These are phyloP conservation scores for Lodderomyces theae DNA, from an alignment of 1,139 yeast species.

Conservation along the genomic window DNA sequence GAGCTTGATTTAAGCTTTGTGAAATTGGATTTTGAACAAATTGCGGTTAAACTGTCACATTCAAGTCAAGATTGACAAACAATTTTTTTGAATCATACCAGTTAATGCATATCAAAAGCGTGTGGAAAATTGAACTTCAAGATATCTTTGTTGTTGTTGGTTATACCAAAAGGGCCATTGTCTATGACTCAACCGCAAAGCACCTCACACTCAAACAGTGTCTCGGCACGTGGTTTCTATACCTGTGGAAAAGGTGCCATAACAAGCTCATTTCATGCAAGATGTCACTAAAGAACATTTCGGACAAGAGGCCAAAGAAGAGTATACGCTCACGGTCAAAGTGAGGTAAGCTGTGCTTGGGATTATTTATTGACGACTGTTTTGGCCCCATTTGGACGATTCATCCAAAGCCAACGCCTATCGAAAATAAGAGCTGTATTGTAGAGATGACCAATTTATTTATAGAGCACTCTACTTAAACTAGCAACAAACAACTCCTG, in stretches of 20 bases:
- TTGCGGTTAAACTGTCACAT: neutral
- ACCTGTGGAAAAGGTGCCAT: neutral
- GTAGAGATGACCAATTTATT: too few species aligned
- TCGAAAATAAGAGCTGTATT: too few species aligned
- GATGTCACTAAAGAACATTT: too few species aligned
- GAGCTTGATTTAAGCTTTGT: neutral
- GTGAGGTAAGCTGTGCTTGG: too few species aligned
- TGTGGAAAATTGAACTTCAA: neutral
- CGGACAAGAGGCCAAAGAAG: too few species aligned
- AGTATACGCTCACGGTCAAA: too few species aligned
- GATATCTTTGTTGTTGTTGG: neutral
- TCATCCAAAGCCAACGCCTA: too few species aligned
- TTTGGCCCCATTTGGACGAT: too few species aligned
- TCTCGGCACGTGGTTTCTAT: constrained; percentile 1
- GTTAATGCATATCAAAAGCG: neutral
- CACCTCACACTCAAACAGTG: neutral
- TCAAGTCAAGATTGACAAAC: neutral
- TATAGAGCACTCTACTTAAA: too few species aligned
- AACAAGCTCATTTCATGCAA: too few species aligned
- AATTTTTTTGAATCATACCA: neutral
- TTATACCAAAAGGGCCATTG: constrained; percentile 1
- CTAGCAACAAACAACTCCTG: too few species aligned
- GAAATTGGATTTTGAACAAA: neutral
- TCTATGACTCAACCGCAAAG: neutral
- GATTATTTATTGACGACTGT: too few species aligned